These are phyloP conservation scores for Picea glauca DNA, from an alignment of 75 land plant species.

Conservation along the genomic window DNA sequence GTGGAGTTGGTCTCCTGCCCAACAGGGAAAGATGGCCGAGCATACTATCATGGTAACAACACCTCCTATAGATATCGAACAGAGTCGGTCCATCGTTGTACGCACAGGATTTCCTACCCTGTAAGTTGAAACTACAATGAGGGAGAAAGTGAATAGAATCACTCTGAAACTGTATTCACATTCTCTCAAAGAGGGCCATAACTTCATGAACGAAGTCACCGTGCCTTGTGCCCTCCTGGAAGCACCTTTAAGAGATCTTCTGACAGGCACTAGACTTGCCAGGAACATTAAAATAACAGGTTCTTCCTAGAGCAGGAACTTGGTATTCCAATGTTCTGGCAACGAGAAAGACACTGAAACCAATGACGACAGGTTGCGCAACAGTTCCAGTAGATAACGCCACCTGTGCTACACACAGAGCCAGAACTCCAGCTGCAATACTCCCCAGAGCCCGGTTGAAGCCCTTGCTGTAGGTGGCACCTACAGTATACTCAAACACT, in stretches of 20 bases:
- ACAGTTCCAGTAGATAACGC: conserved; percentile 24
- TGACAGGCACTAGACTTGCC: too few species aligned
- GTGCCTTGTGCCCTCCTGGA: conserved; percentile 10
- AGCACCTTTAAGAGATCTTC: too few species aligned
- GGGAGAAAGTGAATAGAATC: conserved; percentile 45
- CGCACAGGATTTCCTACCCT: conserved; percentile 38
- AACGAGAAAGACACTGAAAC: conserved; percentile 50
- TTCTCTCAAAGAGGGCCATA: conserved; percentile 36
- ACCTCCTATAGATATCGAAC: conserved; percentile 58
- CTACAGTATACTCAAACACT: conserved; percentile 74
- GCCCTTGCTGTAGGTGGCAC: conserved; percentile 53
- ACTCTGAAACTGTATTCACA: conserved; percentile 68
- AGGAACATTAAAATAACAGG: too few species aligned
- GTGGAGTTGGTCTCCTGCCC: conserved; percentile 67
- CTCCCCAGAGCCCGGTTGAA: conserved; percentile 65
- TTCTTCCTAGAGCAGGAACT: too few species aligned
- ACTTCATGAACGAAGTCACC: conserved; percentile 46
- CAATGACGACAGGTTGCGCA: conserved; percentile 49
- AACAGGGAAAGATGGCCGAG: conserved; percentile 42
- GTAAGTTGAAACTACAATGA: conserved; percentile 56
- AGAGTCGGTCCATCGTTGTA: conserved; percentile 42
- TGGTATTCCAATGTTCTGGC: neutral
- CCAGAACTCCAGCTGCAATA: conserved; percentile 49
- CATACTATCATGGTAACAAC: conserved; percentile 47
- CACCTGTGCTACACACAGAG: conserved; percentile 37